phyloP scores from a whole-genome alignment of 345 rosid genomes.

The Citrus mangshanensis region DNA sequence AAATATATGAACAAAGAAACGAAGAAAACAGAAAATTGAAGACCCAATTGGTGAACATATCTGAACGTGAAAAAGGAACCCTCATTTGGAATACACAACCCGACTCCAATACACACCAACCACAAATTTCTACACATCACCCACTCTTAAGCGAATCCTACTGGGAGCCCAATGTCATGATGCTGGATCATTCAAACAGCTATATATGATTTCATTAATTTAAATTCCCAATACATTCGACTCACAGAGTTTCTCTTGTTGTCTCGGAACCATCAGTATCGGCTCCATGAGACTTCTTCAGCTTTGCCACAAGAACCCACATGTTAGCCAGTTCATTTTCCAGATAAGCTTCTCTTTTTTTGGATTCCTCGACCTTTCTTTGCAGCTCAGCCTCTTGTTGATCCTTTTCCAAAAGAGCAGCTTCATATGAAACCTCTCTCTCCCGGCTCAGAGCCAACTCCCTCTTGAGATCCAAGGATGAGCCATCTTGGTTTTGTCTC shows the following conservation, averaged over 20 bases:
- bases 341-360: constrained; percentile 88
- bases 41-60: background rate
- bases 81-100: constrained; percentile 23
- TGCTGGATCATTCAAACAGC: background rate
- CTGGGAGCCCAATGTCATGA: constrained; percentile 1
- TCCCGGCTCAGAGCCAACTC: constrained; percentile 77
- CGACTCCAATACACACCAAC: constrained; percentile 24
- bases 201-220: background rate
- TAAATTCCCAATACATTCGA: constrained; percentile 27
- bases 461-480: constrained; percentile 67
- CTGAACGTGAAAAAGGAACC: background rate
- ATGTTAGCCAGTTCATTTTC: constrained; percentile 98
- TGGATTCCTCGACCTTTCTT: constrained; percentile 81
- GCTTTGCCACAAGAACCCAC: constrained; percentile 97
- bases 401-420: constrained; percentile 75
- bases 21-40: background rate
- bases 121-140: constrained; percentile 21
- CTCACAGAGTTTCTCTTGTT: constrained; percentile 23
- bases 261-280: constrained; percentile 45
- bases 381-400: constrained; percentile 79
- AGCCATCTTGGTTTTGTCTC: constrained; percentile 61
- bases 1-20: background rate
- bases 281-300: constrained; percentile 65
- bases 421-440: constrained; percentile 81
- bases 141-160: constrained; percentile 4